Base-by-base conservation (phyloP, 257 asterid genomes). In the Fraxinus anomala region DNA sequence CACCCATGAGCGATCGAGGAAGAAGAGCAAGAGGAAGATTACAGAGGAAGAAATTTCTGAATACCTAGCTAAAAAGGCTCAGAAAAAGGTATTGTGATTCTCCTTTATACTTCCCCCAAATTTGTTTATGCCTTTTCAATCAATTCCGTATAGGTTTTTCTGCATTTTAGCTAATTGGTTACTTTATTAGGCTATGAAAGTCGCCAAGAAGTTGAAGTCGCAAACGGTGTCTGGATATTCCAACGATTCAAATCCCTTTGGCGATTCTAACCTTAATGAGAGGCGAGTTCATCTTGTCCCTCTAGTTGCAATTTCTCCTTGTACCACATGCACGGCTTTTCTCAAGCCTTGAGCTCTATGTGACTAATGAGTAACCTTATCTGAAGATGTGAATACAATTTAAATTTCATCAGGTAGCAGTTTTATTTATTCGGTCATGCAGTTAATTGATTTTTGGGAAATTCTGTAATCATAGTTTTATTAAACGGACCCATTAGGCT, bases 171-270 rank as follows among this genome's bases (percentile, higher is more conserved):
- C 49, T 11, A 10, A 40, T 40, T 40, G 49, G 49, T 40, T 13
- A 40, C 49, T 40, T 40, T 40, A 14, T 40, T 61, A 92, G 97
- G 96, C 96, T 33, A 39, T 73, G 85, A 94, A 92, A 83, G 91
- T 82, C 70, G 94, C 98, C 4, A 89, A 94, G 82, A 91, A 87
- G 65, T 73, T 94, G 91, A 95, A 90, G 87, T 70, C 88, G 8
- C 91, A 88, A 76, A 82, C 85, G 0, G 88, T 90, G 23, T 79
- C 94, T 7, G 97, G 98, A 39, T 95, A 93, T 76, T 89, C 93
- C 5, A 95, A 95, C 61, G 99, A 95, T 73, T 93, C 99, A 6
- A 95, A 93, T 80, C 99, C 97, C 19, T 93, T 95, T 80, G 97
- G 97, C 8, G 99, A 95, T 87, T 85, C 98, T 16, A 94, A 91